phyloP scores from a whole-genome alignment of 139 green algal species.

The Picochlorum sp. region DNA sequence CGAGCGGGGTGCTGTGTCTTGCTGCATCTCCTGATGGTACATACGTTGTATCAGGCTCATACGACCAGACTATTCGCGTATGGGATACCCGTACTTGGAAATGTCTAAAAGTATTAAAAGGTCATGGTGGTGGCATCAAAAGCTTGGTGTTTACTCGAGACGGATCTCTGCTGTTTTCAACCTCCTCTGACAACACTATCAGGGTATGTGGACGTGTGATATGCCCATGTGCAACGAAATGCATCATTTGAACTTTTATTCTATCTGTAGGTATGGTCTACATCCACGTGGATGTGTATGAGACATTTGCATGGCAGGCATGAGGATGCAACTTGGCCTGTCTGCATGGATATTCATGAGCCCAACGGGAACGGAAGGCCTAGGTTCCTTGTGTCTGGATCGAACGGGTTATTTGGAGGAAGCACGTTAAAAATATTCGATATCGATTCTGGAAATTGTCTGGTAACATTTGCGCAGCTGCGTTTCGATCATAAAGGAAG shows the following conservation, averaged over 20 bases:
- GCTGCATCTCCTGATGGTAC: slow-evolving; percentile 41
- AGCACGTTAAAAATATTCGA: slow-evolving; percentile 25
- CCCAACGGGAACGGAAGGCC: neutral
- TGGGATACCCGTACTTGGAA: slow-evolving; percentile 51
- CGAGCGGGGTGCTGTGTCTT: slow-evolving; percentile 12
- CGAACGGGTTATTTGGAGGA: slow-evolving; percentile 20
- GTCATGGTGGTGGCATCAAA: slow-evolving; percentile 25
- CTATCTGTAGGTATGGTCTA: slow-evolving; percentile 9
- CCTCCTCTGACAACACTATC: slow-evolving; percentile 27
- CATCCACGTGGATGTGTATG: slow-evolving; percentile 29
- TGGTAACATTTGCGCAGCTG: no score
- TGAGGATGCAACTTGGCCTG: slow-evolving; percentile 25
- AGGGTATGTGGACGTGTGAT: neutral
- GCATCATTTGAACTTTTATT: no score
- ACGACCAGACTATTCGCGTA: slow-evolving; percentile 84
- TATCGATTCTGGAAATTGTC: no score
- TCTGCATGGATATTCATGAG: slow-evolving; percentile 14
- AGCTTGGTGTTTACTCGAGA: slow-evolving; percentile 17
- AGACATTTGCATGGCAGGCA: slow-evolving; percentile 27
- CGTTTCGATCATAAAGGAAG: no score
- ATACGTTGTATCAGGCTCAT: slow-evolving; percentile 71
- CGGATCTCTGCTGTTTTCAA: slow-evolving; percentile 13
- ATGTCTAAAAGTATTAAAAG: slow-evolving; percentile 21
- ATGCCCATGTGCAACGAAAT: neutral
- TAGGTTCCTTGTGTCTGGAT: slow-evolving; percentile 19